Base-by-base conservation (phyloP, 805 yeast species). In the Wickerhamiella kurtzmanii region DNA sequence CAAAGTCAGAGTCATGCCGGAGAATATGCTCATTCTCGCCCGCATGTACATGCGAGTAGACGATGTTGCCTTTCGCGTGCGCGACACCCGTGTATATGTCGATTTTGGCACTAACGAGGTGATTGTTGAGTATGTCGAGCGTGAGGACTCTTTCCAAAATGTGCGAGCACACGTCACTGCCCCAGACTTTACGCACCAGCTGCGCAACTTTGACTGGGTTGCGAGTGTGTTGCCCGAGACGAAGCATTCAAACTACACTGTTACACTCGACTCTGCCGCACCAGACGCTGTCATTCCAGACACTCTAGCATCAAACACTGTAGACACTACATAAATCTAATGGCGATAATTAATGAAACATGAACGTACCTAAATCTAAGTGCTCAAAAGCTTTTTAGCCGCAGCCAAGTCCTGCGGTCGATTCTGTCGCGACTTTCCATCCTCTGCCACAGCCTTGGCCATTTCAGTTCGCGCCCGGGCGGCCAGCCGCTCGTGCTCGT, bases 191-290 rank as follows among this genome's bases (percentile, higher is more conserved):
- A 77, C 79, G 57, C 76, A 74, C 56, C 74, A 74, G 37, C 64
- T 89, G 45, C 70, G 97, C 49, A 96, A 89, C 60, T 73, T 81
- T 22, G 78, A 82, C 60, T 89, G 96, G 96, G 87, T 89, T 8
- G 55, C 46, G 16, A 32, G 47, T 21, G 53, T 48, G 2, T 35
- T 55, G 19, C 51, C 51, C 32, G 11, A 6, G 9, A 25, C 32
- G 9, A 25, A 25, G 11, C 6, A 25, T 11, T 6, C 11, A 6
- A 25, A 25, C 11, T 25, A 25, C 32, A 25, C 32, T 25, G 11
- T 25, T 25, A 25, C 6, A 19, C 77, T 57, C 43, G 61, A 56
- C 13, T 56, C 45, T 9, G 46, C 42, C 16, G 16, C 18, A 11
- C 35, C 17, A 13, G 22, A 45, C 13, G 39, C 32, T 25, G 38